Conservation (phyloP, 2,329 filamentous ascomycete genomes). For the Trichoderma pleuroti region DNA sequence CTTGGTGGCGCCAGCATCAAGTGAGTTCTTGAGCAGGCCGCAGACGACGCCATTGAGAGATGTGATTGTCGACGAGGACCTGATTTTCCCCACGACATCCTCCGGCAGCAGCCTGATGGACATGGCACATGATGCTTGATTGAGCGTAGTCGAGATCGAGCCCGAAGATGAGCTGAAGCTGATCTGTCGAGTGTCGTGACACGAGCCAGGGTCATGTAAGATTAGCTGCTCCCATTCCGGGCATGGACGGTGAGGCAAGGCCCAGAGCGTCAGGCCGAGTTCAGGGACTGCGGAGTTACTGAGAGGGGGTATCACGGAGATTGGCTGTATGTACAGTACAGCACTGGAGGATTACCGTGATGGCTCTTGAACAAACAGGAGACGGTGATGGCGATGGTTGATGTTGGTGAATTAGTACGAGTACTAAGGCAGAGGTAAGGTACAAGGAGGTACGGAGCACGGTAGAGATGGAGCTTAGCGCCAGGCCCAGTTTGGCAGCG, state of each 20-base stretch:
- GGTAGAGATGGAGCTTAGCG: background rate
- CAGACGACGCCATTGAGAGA: slow-evolving; percentile 67
- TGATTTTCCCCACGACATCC: slow-evolving; percentile 72
- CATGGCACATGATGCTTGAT: slow-evolving; percentile 40
- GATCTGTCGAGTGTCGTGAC: slow-evolving; percentile 4
- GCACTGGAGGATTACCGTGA: background rate
- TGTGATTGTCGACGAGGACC: slow-evolving; percentile 76
- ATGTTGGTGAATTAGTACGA: background rate
- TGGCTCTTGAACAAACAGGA: background rate
- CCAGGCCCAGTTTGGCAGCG: background rate
- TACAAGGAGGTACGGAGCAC: background rate
- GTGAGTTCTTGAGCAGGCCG: slow-evolving; percentile 75
- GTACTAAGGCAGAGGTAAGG: too few species aligned
- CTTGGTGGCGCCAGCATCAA: slow-evolving; percentile 72
- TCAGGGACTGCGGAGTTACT: too few species aligned
- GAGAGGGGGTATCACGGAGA: too few species aligned
- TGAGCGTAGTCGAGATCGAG: background rate
- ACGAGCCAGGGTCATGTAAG: slow-evolving; percentile 2
- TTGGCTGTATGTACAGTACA: too few species aligned
- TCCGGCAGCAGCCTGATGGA: slow-evolving; percentile 67
- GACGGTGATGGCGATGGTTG: background rate
- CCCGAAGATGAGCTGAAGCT: background rate
- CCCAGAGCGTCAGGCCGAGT: background rate
- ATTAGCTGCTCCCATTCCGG: slow-evolving; percentile 2
- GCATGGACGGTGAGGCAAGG: background rate